Evolutionary conservation across 1,284 basidiomycete genomes (phyloP), one percentile per base, ranked within the genome.

Genomic region (Cryptococcus sp.): DNA sequence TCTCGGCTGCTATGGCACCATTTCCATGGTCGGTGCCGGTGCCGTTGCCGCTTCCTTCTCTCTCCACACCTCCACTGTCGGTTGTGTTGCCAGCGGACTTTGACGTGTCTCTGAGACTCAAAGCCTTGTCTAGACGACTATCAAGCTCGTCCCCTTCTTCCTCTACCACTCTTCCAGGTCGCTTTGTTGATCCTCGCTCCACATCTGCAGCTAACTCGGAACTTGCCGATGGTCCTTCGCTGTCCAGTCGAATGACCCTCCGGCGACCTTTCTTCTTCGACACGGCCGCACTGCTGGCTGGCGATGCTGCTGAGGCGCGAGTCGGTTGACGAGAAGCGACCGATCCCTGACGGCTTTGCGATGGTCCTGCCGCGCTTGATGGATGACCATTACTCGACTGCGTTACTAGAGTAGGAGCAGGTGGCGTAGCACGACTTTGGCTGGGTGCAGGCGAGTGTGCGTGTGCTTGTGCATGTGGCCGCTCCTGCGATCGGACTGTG

Each of bases 191-290:
- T 27, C 60, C 54, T 16, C 47, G 17, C n/a, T 25, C 41, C 42
- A 31, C 15, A 23, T 11, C 38, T 47, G 27, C 10, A 19, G 13
- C n/a, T 41, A 5, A 10, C 23, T 17, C 31, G 22, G 8, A 40
- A 38, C 27, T 23, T 2, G 23, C 50, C 15, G 23, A 22, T 16
- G 40, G 38, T 16, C 58, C 48, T 20, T 57, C 54, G 11, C 45
- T 35, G 50, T 72, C 69, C 0, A 73, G 62, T 38, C 69, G 61
- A 48, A 73, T 69, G 15, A 73, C 66, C 25, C 71, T 49, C 49
- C 71, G 54, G 20, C 46, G 47, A 11, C 57, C 54, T 39, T 58
- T 63, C 15, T 62, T 60, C 52, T 68, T 71, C 41, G 46, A 53
- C 16, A 53, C 49, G 5, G 62, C 51, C 27, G 62, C 51, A 16